Percentiles rank a stretch among this genome's conserved stretches.
These are phyloP conservation scores for Speleostelium caveatum DNA, from an alignment of 78 protist genomes.

Conservation along the genomic window DNA sequence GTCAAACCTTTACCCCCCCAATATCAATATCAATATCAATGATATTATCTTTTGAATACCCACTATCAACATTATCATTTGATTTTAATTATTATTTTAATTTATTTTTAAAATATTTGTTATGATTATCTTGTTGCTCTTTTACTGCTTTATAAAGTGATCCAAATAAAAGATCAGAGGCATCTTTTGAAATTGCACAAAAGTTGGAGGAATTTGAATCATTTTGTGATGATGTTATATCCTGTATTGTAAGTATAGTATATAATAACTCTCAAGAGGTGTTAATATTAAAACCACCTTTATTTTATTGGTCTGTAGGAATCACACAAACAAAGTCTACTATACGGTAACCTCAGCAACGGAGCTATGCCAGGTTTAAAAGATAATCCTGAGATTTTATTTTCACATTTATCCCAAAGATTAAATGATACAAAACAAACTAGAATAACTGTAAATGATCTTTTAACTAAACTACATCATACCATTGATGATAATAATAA, in stretches of 20 bases:
- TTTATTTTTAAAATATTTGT: too few species aligned
- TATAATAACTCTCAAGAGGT: not conserved
- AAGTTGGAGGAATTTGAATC: conserved; percentile 58
- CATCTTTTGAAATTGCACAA: conserved; percentile 42
- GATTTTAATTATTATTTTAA: too few species aligned
- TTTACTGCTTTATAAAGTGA: too few species aligned
- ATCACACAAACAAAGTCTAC: conserved; percentile 49
- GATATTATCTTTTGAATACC: too few species aligned
- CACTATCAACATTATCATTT: too few species aligned
- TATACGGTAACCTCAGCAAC: conserved; percentile 36
- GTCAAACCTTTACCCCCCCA: too few species aligned
- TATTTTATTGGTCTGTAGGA: conserved; percentile 2
- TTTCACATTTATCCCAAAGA: not conserved
- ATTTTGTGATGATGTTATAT: conserved; percentile 40
- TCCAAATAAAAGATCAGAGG: conserved; percentile 13
- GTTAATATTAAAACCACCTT: not conserved
- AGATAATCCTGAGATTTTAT: conserved; percentile 28
- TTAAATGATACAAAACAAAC: conserved; percentile 25
- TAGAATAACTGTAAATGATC: conserved; percentile 15
- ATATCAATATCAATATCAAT: too few species aligned
- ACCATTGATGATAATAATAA: not conserved
- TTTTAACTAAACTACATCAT: not conserved
- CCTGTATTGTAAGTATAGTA: conserved; percentile 11
- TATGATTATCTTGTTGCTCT: too few species aligned
- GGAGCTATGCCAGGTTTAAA: not conserved